Evolutionary conservation across 495 filamentous ascomycete genomes (phyloP).

Genomic region (Daldinia vernicosa): DNA sequence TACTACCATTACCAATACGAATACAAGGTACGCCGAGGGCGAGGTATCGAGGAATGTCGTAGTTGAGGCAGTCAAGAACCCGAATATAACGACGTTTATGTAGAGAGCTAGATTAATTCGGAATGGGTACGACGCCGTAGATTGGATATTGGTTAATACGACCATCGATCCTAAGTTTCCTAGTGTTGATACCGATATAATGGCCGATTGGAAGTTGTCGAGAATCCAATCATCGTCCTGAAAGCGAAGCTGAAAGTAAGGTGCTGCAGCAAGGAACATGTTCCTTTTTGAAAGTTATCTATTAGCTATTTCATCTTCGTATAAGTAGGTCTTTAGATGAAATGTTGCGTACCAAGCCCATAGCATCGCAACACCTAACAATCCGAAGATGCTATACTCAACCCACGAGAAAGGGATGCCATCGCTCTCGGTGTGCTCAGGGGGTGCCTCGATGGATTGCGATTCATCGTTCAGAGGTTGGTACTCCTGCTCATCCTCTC

Average conservation of each 20-base stretch:
- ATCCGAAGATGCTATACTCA: slow-evolving; percentile 83
- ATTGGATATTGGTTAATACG: slow-evolving; percentile 79
- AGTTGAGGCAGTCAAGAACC: slow-evolving; percentile 82
- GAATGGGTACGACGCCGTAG: slow-evolving; percentile 80
- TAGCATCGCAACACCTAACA: slow-evolving; percentile 93
- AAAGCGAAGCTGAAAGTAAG: slow-evolving; percentile 92
- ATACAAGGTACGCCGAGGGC: slow-evolving; percentile 73
- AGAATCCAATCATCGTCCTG: slow-evolving; percentile 72
- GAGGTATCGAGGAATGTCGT: slow-evolving; percentile 67
- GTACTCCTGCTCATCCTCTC: slow-evolving; percentile 61
- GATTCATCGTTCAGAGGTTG: slow-evolving; percentile 63
- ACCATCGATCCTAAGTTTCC: slow-evolving; percentile 79
- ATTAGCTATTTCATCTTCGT: neutral
- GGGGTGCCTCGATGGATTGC: slow-evolving; percentile 41
- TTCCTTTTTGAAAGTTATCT: slow-evolving; percentile 72
- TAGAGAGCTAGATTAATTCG: slow-evolving; percentile 78
- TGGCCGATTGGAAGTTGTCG: slow-evolving; percentile 84
- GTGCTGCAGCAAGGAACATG: slow-evolving; percentile 96
- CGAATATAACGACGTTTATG: slow-evolving; percentile 76
- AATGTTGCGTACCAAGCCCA: slow-evolving; percentile 84
- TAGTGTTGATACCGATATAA: slow-evolving; percentile 83
- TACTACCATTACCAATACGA: slow-evolving; percentile 86
- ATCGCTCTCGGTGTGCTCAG: slow-evolving; percentile 28
- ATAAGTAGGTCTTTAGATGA: neutral
- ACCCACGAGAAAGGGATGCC: slow-evolving; percentile 72